Evolutionary conservation across 257 asterid genomes (phyloP), one percentile per base, ranked within the genome.

Genomic region (Solanum acaule): DNA sequence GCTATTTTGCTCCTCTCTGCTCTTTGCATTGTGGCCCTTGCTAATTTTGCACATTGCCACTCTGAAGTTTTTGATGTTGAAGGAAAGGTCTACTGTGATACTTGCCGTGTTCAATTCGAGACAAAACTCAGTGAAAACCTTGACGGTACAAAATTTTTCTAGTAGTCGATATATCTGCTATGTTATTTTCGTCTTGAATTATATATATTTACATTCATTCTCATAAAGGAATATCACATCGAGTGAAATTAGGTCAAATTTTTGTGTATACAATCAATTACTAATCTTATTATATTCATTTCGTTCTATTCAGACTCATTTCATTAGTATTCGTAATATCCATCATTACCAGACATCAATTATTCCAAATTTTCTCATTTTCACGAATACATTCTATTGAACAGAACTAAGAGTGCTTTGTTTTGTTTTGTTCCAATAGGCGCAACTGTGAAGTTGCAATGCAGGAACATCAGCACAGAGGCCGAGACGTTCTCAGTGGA

Each of bases 381-480:
- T 52, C 63, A 15, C 4, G 5, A 56, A 56, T 49, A 46, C 59
- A 14, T 46, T 46, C 59, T 71, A 71, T 71, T 35, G 78, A 71
- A 4, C 13, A 31, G 14, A 71, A 71, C 42, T 71, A 29, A 31
- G 13, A 83, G 86, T 14, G 61, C 22, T 83, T 44, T 49, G 1
- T 56, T 22, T 56, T 10, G 77, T 70, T 70, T 70, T 70, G 38
- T 34, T 18, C 0, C 2, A 20, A 84, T 75, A 88, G 93, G 93
- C 3, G 94, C 93, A 4, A 83, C 84, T 1, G 95, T 92, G 37
- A 31, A 67, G 25, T 65, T 93, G 85, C 88, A 83, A 82, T 93
- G 95, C 94, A 70, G 72, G 65, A 83, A 86, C 72, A 52, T 63
- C 0, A 40, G 29, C 49, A 46, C 78, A 3, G 88, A 63, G 6